Base-by-base conservation (phyloP, 1,284 basidiomycete genomes). In the Ceratobasidium sp. region DNA sequence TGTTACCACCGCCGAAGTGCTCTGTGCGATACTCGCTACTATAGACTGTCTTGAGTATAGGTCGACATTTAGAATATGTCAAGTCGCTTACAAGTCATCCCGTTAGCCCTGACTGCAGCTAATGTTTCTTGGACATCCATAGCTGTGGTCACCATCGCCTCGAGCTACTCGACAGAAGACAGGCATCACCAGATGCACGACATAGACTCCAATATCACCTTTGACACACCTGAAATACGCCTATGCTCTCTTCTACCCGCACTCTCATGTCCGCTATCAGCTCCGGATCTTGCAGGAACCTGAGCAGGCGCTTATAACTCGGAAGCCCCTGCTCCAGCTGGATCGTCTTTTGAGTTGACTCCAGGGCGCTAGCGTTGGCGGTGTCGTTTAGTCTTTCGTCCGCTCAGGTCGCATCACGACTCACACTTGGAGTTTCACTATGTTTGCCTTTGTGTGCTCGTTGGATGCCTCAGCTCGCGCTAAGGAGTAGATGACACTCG, bases 271-370 rank as follows among this genome's bases (percentile, higher is more conserved):
- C 40, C n/a, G 33, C 33, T 40, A 64, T 44, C 63, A 28, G 40
- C 18, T 64, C 63, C 12, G 63, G 63, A 44, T 64, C 63, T 23
- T 44, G 63, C 39, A 28, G 3, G 63, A 64, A 64, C 18, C n/a
- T 28, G 18, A 15, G n/a, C 4, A 64, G n/a, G 39, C 63, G 63
- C 63, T 64, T 20, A 39, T n/a, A 20, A 3, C 39, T 18, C 39
- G 63, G 33, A 10, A 40, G 63, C 15, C 4, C 33, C 33, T 12
- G 63, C n/a, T 64, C 42, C 15, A 7, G 3, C 18, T 64, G 39
- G 42, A 64, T 23, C 63, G 13, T 18, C n/a, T n/a, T n/a, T n/a
- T n/a, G n/a, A n/a, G n/a, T n/a, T n/a, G n/a, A n/a, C n/a, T n/a
- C n/a, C n/a, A n/a, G n/a, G n/a, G n/a, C n/a, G n/a, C n/a, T n/a